A percentile compares a stretch with the other conserved stretches of the same genome.
These are phyloP conservation scores for Huntiella omanensis DNA, from an alignment of 2,329 filamentous ascomycete genomes.

Conservation along the genomic window DNA sequence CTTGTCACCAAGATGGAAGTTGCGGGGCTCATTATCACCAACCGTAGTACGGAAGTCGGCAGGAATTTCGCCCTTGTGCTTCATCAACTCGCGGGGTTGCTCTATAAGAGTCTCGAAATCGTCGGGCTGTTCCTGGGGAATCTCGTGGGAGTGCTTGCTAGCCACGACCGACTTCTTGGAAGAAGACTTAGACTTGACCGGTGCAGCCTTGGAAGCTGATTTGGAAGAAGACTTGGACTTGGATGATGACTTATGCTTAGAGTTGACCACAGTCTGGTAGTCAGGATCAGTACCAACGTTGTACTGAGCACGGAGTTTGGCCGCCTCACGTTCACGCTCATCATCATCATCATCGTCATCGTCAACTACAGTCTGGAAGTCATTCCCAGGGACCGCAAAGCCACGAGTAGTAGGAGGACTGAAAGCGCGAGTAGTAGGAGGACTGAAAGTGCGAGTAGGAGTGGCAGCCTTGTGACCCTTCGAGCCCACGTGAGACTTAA, in stretches of 20 bases:
- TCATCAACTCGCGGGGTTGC: background rate
- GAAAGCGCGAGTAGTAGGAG: background rate
- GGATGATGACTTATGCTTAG: background rate
- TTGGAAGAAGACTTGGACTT: background rate
- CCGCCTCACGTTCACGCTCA: background rate
- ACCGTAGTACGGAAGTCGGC: slow-evolving; percentile 6
- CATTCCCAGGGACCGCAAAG: background rate
- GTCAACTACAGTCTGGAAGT: slow-evolving; percentile 1
- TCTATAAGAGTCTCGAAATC: slow-evolving; percentile 8
- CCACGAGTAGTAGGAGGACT: background rate
- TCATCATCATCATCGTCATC: background rate
- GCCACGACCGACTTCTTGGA: background rate
- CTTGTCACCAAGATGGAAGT: slow-evolving; percentile 4
- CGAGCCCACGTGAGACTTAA: background rate
- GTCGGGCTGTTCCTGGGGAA: background rate
- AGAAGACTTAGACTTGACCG: background rate
- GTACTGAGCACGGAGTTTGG: background rate
- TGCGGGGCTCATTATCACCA: background rate
- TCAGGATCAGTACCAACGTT: background rate
- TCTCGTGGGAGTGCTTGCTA: background rate
- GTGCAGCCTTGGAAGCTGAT: background rate
- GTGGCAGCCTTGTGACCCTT: too few species aligned
- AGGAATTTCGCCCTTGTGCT: background rate
- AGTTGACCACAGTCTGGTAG: background rate
- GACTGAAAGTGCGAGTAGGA: too few species aligned